Conservation (phyloP, 176 grass and related monocot species). For the Bromus sterilis region DNA sequence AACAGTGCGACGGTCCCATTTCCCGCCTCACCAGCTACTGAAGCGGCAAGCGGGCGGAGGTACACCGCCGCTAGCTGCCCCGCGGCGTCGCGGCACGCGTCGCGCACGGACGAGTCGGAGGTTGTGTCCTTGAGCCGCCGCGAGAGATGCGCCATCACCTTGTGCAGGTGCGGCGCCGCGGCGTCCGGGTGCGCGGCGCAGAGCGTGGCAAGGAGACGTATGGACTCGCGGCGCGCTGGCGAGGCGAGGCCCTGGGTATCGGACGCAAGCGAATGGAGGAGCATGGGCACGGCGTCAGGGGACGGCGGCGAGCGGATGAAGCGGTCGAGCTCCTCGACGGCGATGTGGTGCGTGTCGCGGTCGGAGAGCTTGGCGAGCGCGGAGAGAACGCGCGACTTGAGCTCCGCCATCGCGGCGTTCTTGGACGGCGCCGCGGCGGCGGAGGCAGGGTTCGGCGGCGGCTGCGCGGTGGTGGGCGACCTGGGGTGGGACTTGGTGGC, state of each 20-base stretch:
- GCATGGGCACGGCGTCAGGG: slow-evolving; percentile 71
- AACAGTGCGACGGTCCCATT: slow-evolving; percentile 56
- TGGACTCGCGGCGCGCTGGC: slow-evolving; percentile 56
- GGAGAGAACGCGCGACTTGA: slow-evolving; percentile 78
- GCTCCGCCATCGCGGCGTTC: slow-evolving; percentile 76
- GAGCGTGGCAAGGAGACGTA: slow-evolving; percentile 62
- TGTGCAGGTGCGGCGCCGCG: slow-evolving; percentile 56
- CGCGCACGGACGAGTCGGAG: slow-evolving; percentile 76
- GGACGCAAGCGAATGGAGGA: slow-evolving; percentile 63
- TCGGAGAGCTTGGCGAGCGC: slow-evolving; percentile 84
- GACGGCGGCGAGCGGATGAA: slow-evolving; percentile 73
- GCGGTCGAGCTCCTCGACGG: slow-evolving; percentile 78
- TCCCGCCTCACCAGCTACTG: not conserved
- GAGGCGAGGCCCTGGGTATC: slow-evolving; percentile 42
- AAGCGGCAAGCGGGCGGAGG: slow-evolving; percentile 33
- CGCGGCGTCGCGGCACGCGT: slow-evolving; percentile 59
- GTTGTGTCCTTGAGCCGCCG: slow-evolving; percentile 71
- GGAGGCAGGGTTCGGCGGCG: slow-evolving; percentile 14
- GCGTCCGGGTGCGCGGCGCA: slow-evolving; percentile 57
- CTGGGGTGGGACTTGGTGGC: slow-evolving; percentile 30
- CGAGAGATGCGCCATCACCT: slow-evolving; percentile 66
- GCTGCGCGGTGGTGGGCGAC: slow-evolving; percentile 32
- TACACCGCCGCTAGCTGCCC: slow-evolving; percentile 71
- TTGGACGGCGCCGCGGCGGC: slow-evolving; percentile 25
- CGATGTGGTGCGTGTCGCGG: slow-evolving; percentile 95